phyloP scores from a whole-genome alignment of 1,139 yeast genomes.

The Kodamaea sp. region DNA sequence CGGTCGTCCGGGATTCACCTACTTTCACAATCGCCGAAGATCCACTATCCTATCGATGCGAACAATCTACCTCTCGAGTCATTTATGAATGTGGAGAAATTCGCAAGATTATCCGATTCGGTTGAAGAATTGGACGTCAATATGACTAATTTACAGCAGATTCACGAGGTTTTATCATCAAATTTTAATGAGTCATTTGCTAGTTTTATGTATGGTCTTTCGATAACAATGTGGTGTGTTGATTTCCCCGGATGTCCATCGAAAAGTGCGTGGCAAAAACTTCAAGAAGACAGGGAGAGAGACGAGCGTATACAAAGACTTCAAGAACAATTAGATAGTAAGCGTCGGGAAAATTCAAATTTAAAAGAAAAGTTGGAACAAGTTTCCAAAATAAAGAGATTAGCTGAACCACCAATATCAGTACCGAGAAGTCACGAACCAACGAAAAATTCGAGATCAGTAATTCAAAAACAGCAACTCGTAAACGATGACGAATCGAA shows the following conservation, averaged over 20 bases:
- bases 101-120: constrained; percentile 48
- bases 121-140: constrained; percentile 50
- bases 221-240: constrained; percentile 65
- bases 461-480: too few species aligned
- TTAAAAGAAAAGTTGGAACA: constrained; percentile 23
- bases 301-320: constrained; percentile 25
- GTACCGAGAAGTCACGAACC: too few species aligned
- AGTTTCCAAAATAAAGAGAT: constrained; percentile 3
- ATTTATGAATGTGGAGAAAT: constrained; percentile 26
- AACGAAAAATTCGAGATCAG: too few species aligned
- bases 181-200: constrained; percentile 64
- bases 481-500: constrained; percentile 19
- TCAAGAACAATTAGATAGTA: constrained; percentile 19
- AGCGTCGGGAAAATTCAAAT: constrained; percentile 25
- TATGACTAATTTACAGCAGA: constrained; percentile 42
- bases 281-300: constrained; percentile 24
- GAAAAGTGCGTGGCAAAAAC: constrained; percentile 32
- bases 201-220: constrained; percentile 56
- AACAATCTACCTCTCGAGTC: constrained; percentile 39
- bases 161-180: constrained; percentile 47
- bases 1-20: constrained; percentile 42
- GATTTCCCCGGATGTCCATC: constrained; percentile 49
- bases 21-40: constrained; percentile 39
- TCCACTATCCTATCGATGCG: constrained; percentile 43
- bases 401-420: too few species aligned